Evolutionary conservation across 768 basidiomycete genomes (phyloP).

Genomic region (Ramaria rubella): DNA sequence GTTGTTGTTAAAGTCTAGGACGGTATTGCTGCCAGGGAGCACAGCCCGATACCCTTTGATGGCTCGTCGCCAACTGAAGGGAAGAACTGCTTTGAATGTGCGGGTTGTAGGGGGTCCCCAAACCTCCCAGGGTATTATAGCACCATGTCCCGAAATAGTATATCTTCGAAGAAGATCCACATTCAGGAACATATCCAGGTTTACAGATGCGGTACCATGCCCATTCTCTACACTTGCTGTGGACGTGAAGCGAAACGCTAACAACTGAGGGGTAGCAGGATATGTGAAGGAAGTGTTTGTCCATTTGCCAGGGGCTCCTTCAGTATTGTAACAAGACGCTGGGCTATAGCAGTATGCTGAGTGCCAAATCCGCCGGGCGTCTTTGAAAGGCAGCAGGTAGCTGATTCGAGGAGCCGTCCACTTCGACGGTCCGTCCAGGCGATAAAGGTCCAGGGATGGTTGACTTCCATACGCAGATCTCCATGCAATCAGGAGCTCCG

Average conservation of each 20-base stretch:
- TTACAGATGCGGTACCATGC: not conserved
- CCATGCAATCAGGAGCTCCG: not conserved
- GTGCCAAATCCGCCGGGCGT: not conserved
- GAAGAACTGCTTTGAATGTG: not conserved
- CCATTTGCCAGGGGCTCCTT: not conserved
- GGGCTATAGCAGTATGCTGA: conserved; percentile 4
- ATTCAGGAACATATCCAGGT: conserved; percentile 7
- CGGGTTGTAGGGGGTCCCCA: conserved; percentile 9
- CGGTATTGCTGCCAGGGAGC: conserved; percentile 1
- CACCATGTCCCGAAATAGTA: not conserved
- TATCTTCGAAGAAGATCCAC: not conserved
- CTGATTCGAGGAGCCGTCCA: not conserved
- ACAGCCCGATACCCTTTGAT: conserved; percentile 6
- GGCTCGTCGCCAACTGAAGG: conserved; percentile 2
- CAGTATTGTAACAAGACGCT: conserved; percentile 1
- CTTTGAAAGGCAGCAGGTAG: conserved; percentile 2
- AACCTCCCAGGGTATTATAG: not conserved
- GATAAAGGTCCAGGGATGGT: conserved; percentile 2
- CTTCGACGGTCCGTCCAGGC: not conserved
- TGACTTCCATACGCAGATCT: not conserved
- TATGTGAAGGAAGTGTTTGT: not conserved
- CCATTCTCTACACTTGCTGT: not conserved
- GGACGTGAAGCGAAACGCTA: conserved; percentile 1
- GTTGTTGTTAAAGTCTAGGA: conserved; percentile 10
- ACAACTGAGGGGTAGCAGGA: not conserved